Evolutionary conservation across 2,329 filamentous ascomycete species (phyloP).

Genomic region (Botryosphaeria dothidea): DNA sequence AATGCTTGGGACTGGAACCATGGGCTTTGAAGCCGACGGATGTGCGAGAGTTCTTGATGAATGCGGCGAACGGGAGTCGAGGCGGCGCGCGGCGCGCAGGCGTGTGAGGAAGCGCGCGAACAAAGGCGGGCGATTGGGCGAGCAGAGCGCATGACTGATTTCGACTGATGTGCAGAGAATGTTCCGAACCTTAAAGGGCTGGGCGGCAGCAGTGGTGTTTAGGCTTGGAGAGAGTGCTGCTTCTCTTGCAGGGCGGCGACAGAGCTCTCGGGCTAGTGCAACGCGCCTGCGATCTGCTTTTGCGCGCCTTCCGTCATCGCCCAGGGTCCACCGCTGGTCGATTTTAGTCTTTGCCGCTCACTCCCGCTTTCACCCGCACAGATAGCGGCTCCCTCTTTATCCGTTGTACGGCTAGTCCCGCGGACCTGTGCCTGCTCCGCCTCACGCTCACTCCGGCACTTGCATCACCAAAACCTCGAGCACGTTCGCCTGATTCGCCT

Average conservation of each 20-base stretch:
- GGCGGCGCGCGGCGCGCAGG: slow-evolving; percentile 17
- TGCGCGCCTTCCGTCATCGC: slow-evolving; percentile 12
- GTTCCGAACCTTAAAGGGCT: not conserved
- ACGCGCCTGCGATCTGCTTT: not conserved
- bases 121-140: slow-evolving; percentile 27
- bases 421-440: no score
- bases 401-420: no score
- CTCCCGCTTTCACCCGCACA: not conserved
- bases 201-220: not conserved
- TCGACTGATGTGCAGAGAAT: not conserved
- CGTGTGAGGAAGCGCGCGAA: slow-evolving; percentile 25
- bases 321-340: slow-evolving; percentile 17
- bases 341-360: not conserved
- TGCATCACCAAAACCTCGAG: not conserved
- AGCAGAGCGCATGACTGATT: slow-evolving; percentile 28
- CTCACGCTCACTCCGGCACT: not conserved
- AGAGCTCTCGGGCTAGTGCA: slow-evolving; percentile 4
- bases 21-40: slow-evolving; percentile 23
- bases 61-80: slow-evolving; percentile 15
- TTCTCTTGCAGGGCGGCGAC: not conserved
- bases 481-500: not conserved
- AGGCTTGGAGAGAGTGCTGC: not conserved
- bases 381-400: no score
- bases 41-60: slow-evolving; percentile 19
- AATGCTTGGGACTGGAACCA: slow-evolving; percentile 21